Evolutionary conservation across 441 rosid species (phyloP), one percentile per base, ranked within the genome.

Genomic region (Erodium trifolium): DNA sequence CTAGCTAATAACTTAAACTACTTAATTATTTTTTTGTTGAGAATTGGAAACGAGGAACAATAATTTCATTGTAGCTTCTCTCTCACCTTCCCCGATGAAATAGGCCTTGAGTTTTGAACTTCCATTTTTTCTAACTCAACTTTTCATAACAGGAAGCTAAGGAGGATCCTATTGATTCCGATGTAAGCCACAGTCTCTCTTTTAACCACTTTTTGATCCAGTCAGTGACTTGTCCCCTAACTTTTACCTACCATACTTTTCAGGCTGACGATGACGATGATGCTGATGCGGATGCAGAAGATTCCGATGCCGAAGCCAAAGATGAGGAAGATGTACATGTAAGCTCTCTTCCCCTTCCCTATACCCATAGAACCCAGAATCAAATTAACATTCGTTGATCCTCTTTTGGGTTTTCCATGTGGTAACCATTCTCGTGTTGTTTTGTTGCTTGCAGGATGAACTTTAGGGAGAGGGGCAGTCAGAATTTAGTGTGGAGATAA

Each of bases 211-310:
- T 14, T 0, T 57, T 18, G 29, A 45, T 45, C n/a, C 29, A 18
- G 8, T 37, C 23, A 17, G 3, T 57, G 2, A 57, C 31, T 0
- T 57, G 23, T 17, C 29, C 63, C 63, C 16, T 3, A 57, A 57
- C 63, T 57, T 17, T 31, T 2, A 57, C 29, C 13, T 7, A 57
- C 31, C 27, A 2, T 19, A 17, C 27, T 37, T 7, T 73, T 14
- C 78, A 92, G 96, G 86, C 66, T 12, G 95, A 91, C 66, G 97
- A 87, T 27, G 84, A 81, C 0, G 84, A 80, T 0, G 92, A 84
- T 5, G 87, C 77, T 0, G 86, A 72, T 37, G 87, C 73, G n/a
- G 82, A 75, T 7, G 88, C 74, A 60, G 86, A 68, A 11, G 87
- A 86, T 2, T 72, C 82, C 2, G 87, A 79, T 51, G 70, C 70